phyloP scores from a whole-genome alignment of 2,329 filamentous ascomycete species.

The Furcasterigmium sp. region DNA sequence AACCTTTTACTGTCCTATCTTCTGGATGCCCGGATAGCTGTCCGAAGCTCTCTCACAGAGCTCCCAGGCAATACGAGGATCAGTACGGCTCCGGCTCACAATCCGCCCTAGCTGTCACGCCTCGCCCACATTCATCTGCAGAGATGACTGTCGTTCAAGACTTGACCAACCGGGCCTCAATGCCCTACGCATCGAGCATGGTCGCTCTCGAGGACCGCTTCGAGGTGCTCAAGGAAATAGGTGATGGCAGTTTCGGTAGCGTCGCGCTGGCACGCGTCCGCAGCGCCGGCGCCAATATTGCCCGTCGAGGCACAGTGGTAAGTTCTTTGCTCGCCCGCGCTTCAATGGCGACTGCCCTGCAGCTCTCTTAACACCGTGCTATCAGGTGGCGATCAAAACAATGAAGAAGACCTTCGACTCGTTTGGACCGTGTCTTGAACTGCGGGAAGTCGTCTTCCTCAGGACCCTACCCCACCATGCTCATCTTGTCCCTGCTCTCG shows the following conservation, averaged over 20 bases:
- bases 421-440: conserved; percentile 81
- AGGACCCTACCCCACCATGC: conserved; percentile 81
- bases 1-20: conserved; percentile 6
- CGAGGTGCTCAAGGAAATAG: conserved; percentile 95
- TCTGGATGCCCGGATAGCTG: conserved; percentile 29
- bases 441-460: conserved; percentile 95
- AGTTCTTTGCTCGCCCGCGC: no score
- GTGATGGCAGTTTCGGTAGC: conserved; percentile 97
- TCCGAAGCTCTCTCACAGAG: conserved; percentile 32
- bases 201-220: conserved; percentile 86
- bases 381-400: conserved; percentile 94
- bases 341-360: not conserved
- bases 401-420: conserved; percentile 99
- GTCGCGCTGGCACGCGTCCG: conserved; percentile 88
- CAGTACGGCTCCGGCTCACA: conserved; percentile 15
- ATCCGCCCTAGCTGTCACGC: conserved; percentile 11
- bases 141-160: conserved; percentile 70
- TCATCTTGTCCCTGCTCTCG: conserved; percentile 92
- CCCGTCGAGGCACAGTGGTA: conserved; percentile 89
- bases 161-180: conserved; percentile 62
- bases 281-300: conserved; percentile 81
- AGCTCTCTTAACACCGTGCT: conserved; percentile 3
- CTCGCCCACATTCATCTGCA: conserved; percentile 20
- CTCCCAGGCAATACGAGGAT: conserved; percentile 18
- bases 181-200: conserved; percentile 43